Evolutionary conservation across 2,329 filamentous ascomycete genomes (phyloP), one percentile per base, ranked within the genome.

Genomic region (Rhynchosporium graminicola): DNA sequence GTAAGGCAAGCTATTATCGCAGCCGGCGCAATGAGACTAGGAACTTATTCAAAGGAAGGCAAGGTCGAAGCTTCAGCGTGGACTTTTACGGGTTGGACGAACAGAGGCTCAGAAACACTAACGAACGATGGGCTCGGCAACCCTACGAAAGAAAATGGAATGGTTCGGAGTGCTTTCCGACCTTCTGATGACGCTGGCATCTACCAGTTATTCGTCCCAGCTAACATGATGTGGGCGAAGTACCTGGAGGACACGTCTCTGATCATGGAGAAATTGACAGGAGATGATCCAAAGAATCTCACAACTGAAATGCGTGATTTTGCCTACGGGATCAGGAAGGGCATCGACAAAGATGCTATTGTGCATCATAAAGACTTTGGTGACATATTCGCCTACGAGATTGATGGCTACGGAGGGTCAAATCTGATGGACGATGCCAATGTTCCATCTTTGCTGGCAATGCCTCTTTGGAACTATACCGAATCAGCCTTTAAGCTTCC

Each of bases 111-210:
- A 0, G 93, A 97, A 74, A 97, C 92, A 0, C 82, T 97, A 9
- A 86, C 82, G 59, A 88, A 97, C 59, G 80, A 82, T 4, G 93
- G 94, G 7, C 80, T 88, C 31, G 92, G 92, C 20, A 93, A 91
- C 66, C 93, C 94, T 0, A 83, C 96, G 2, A 88, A 86, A 58
- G 76, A 75, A 46, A 94, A 92, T 2, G 92, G 91, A 0, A 84
- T 97, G 60, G 85, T 97, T 51, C 85, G 94, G 62, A 92, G 90
- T 68, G 92, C 92, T 38, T 97, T 97, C 80, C 85, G 94, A 0
- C 93, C 93, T 0, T 94, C 90, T 58, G 93, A 98, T 73, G 94
- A 97, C 73, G 87, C 91, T 1, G 91, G 70, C 0, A 89, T 91
- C 40, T 87, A 92, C 63, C 91, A 93, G 73, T 92, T 92, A 74